Percentiles rank a stretch among this genome's conserved stretches.
Conservation (phyloP, 2,329 filamentous ascomycete species). For the Bipolaris gigantea region DNA sequence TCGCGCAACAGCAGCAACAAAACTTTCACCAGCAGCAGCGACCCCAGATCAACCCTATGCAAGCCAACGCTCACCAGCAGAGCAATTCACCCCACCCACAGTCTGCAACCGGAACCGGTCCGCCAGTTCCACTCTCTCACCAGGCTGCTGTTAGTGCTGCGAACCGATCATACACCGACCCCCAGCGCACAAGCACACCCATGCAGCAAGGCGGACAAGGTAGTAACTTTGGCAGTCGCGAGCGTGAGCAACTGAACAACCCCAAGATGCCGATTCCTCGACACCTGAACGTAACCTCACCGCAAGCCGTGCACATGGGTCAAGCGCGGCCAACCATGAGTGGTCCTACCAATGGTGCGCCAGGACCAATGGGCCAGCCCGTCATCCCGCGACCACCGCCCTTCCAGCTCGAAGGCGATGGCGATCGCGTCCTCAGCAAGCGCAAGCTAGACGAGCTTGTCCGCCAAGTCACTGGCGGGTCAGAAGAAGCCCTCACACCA, state of each 20-base stretch:
- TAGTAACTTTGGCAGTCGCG: constrained; percentile 40
- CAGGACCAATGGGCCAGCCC: constrained; percentile 85
- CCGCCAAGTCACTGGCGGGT: constrained; percentile 85
- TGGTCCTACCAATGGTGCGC: constrained; percentile 71
- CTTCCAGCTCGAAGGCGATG: constrained; percentile 87
- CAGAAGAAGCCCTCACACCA: constrained; percentile 77
- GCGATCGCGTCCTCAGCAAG: constrained; percentile 92
- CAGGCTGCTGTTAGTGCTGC: constrained; percentile 50
- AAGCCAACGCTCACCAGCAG: constrained; percentile 40
- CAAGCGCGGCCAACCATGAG: constrained; percentile 79
- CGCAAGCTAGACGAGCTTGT: constrained; percentile 96
- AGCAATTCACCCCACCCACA: constrained; percentile 45
- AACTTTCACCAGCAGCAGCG: constrained; percentile 38
- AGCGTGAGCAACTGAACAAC: constrained; percentile 50
- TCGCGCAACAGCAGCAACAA: constrained; percentile 32
- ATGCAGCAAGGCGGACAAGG: constrained; percentile 35
- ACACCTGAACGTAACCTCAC: constrained; percentile 70
- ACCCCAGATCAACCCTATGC: constrained; percentile 44
- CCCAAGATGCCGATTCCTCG: constrained; percentile 83
- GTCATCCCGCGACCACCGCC: constrained; percentile 78
- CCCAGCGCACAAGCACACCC: constrained; percentile 40
- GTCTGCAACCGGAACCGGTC: constrained; percentile 39
- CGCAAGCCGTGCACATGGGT: constrained; percentile 73
- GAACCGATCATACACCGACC: constrained; percentile 43
- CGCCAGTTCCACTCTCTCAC: constrained; percentile 48